phyloP scores from a whole-genome alignment of 2,329 filamentous ascomycete genomes.

The Rutstroemia sydowiana region DNA sequence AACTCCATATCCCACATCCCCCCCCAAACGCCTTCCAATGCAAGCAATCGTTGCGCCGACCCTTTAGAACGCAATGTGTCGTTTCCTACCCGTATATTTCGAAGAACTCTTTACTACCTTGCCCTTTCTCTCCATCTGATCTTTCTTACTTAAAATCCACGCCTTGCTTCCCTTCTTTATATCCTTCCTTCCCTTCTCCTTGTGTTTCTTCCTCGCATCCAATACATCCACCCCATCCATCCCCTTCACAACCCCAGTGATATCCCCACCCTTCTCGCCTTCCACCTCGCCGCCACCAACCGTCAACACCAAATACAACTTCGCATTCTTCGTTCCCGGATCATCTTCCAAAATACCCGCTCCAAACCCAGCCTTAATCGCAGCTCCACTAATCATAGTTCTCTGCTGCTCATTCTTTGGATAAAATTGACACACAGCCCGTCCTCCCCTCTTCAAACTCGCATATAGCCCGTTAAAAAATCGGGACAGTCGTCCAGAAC shows the following conservation, averaged over 20 bases:
- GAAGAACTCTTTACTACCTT: slow-evolving; percentile 88
- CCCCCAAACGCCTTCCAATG: slow-evolving; percentile 25
- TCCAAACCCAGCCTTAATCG: slow-evolving; percentile 89
- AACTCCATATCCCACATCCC: slow-evolving; percentile 11
- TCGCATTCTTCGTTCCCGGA: slow-evolving; percentile 90
- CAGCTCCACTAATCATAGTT: slow-evolving; percentile 84
- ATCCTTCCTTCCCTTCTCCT: slow-evolving; percentile 41
- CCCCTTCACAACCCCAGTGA: slow-evolving; percentile 80
- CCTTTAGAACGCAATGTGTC: slow-evolving; percentile 65
- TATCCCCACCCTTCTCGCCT: slow-evolving; percentile 51
- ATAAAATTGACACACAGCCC: slow-evolving; percentile 96
- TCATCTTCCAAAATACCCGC: slow-evolving; percentile 94
- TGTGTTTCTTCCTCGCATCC: slow-evolving; percentile 53
- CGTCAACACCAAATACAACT: slow-evolving; percentile 91
- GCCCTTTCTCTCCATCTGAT: slow-evolving; percentile 89
- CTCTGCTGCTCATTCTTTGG: slow-evolving; percentile 91
- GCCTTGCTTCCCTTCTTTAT: slow-evolving; percentile 75
- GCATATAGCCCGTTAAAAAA: slow-evolving; percentile 95
- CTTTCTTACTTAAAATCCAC: slow-evolving; percentile 82
- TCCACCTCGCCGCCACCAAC: slow-evolving; percentile 58
- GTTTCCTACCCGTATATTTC: slow-evolving; percentile 89
- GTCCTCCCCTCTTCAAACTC: slow-evolving; percentile 70
- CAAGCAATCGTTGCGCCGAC: slow-evolving; percentile 4
- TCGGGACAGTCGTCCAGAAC: slow-evolving; percentile 66
- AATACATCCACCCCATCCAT: slow-evolving; percentile 84